Percentiles rank a stretch among this genome's conserved stretches.
These are phyloP conservation scores for Bipolaris victoriae DNA, from an alignment of 2,329 filamentous ascomycete genomes.

Conservation along the genomic window DNA sequence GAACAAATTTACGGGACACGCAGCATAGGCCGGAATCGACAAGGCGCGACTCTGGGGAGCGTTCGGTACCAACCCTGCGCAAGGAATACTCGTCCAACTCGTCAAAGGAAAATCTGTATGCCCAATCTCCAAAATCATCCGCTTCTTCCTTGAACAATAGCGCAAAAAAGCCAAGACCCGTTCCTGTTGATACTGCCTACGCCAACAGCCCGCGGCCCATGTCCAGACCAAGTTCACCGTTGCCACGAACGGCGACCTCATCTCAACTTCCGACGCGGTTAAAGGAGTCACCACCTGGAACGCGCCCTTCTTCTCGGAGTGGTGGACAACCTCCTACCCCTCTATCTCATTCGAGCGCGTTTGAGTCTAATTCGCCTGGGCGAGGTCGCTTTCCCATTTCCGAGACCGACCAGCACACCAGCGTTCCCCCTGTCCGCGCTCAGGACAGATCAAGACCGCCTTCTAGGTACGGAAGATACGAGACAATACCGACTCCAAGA, in stretches of 20 bases:
- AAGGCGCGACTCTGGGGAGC: slow-evolving; percentile 26
- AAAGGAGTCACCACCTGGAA: slow-evolving; percentile 30
- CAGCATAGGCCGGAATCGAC: slow-evolving; percentile 24
- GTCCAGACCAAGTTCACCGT: slow-evolving; percentile 39
- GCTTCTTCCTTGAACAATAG: slow-evolving; percentile 37
- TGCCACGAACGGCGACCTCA: slow-evolving; percentile 27
- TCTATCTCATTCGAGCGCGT: slow-evolving; percentile 27
- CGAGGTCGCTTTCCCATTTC: slow-evolving; percentile 28
- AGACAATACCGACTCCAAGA: slow-evolving; percentile 37
- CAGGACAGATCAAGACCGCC: slow-evolving; percentile 35
- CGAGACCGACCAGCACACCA: slow-evolving; percentile 40
- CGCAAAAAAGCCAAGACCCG: slow-evolving; percentile 23
- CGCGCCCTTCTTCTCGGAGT: slow-evolving; percentile 39
- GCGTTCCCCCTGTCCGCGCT: slow-evolving; percentile 35
- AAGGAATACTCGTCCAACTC: slow-evolving; percentile 32
- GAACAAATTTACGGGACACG: slow-evolving; percentile 33
- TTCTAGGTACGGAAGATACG: slow-evolving; percentile 37
- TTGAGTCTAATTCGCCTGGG: slow-evolving; percentile 25
- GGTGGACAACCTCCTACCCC: slow-evolving; percentile 36
- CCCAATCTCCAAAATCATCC: slow-evolving; percentile 43
- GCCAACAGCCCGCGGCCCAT: slow-evolving; percentile 25
- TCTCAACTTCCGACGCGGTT: slow-evolving; percentile 38
- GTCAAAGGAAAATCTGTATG: slow-evolving; percentile 33
- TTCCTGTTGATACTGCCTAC: slow-evolving; percentile 28
- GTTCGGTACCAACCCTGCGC: slow-evolving; percentile 20